Conservation (phyloP, 257 asterid species). For the Solanum clarkiae region DNA sequence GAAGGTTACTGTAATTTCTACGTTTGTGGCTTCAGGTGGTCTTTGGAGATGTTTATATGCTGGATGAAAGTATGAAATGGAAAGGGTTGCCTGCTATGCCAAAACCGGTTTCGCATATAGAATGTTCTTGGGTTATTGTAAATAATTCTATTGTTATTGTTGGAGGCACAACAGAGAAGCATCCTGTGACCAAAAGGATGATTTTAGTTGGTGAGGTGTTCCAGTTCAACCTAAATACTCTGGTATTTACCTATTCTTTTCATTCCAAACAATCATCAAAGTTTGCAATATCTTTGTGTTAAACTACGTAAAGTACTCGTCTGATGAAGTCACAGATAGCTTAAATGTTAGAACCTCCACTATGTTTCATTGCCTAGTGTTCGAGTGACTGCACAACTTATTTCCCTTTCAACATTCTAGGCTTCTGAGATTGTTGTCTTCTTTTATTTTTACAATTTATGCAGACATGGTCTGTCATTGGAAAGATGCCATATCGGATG, state of each 20-base stretch:
- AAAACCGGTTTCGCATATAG: conserved; percentile 63
- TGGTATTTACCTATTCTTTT: conserved; percentile 19
- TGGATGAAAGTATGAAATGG: conserved; percentile 52
- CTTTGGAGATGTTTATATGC: conserved; percentile 65
- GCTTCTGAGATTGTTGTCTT: background rate
- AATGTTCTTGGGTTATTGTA: conserved; percentile 47
- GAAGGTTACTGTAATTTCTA: background rate
- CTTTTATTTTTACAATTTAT: background rate
- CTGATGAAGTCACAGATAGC: background rate
- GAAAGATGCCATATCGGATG: conserved; percentile 52
- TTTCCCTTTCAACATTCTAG: background rate
- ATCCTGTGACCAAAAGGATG: conserved; percentile 66
- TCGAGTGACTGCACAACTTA: background rate
- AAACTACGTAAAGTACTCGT: background rate
- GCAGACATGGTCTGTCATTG: conserved; percentile 65
- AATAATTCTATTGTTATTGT: conserved; percentile 43
- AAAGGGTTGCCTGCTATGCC: conserved; percentile 46
- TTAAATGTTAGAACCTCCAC: background rate
- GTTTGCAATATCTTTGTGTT: background rate
- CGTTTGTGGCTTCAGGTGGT: conserved; percentile 32
- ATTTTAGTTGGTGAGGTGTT: conserved; percentile 65
- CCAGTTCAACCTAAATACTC: conserved; percentile 36
- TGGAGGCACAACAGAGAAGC: conserved; percentile 76
- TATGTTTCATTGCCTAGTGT: background rate
- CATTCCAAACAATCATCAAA: background rate